Base-by-base conservation (phyloP, 1,284 basidiomycete genomes). In the Erythrobasidium hasegawianum region DNA sequence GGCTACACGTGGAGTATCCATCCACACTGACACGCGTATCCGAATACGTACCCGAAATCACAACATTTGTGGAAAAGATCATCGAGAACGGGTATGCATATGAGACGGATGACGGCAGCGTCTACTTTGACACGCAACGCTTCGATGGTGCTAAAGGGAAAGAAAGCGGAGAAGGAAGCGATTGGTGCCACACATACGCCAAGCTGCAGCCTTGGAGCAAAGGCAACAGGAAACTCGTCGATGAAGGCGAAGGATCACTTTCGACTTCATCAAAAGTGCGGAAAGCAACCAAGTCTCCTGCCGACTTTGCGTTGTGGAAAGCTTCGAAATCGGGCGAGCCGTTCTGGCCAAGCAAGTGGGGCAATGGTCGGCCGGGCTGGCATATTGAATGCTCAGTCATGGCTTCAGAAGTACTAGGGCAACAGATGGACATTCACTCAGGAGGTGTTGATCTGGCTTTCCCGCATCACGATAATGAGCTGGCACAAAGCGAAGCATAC, bases 351-450 rank as follows among this genome's bases (percentile, higher is more conserved):
- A 97, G 93, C 9, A 88, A 91, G 5, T 99, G 96, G 96, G 96
- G 96, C 27, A 81, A 83, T 41, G 96, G 96, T n/a, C 84, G 96
- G 62, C 96, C 96, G 0, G 96, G 96, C 10, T 99, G 96, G 96
- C 96, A 99, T 77, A 98, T 99, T 67, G 96, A 99, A 78, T 99
- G 96, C 80, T 95, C 91, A 10, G 96, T 97, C 52, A 99, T 99
- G 96, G 95, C 94, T 14, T 90, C 86, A 67, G 93, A 88, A 41
- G 83, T 99, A 56, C 82, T 98, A 53, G 96, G 96, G 8, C 84
- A 88, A 65, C 87, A 86, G 67, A 93, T 99, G 86, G 96, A 98
- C 78, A 94, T 99, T 71, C 96, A 99, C 77, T 96, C 92, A 5
- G 96, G 96, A 54, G 96, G 96, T 13, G 86, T 93, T 56, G 96